Evolutionary conservation across 306 rosid genomes (phyloP).

Genomic region (Trifolium fragiferum): DNA sequence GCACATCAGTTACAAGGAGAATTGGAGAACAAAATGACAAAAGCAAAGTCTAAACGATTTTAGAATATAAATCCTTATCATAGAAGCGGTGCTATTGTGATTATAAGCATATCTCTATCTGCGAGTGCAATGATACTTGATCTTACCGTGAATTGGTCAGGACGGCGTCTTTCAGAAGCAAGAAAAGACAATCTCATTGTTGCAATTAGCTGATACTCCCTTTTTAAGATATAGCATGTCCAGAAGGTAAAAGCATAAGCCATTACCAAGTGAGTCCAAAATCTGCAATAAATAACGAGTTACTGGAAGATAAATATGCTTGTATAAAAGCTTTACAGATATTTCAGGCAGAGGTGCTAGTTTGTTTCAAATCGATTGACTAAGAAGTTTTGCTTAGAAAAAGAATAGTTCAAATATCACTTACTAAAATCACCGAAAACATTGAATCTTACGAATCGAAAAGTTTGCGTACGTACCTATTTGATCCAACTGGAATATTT

Average conservation of each 20-base stretch:
- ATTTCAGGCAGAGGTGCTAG: no score
- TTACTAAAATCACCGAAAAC: no score
- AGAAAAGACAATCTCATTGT: conserved; percentile 89
- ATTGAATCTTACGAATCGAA: background rate
- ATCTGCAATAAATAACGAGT: conserved; percentile 63
- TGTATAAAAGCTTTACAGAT: conserved; percentile 1
- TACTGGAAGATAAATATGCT: conserved; percentile 30
- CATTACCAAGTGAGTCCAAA: conserved; percentile 97
- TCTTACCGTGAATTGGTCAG: conserved; percentile 94
- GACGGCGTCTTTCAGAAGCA: conserved; percentile 80
- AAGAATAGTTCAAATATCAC: no score
- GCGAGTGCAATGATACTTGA: conserved; percentile 14
- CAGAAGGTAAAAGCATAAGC: conserved; percentile 94
- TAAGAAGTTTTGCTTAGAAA: no score
- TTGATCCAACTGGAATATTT: conserved; percentile 81
- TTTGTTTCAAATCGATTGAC: no score
- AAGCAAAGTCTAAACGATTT: background rate
- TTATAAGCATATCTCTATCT: conserved; percentile 12
- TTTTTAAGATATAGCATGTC: conserved; percentile 83
- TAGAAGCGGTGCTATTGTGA: conserved; percentile 21
- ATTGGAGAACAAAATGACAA: background rate
- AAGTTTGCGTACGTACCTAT: conserved; percentile 64
- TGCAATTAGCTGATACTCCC: conserved; percentile 83
- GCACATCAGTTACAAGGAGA: conserved; percentile 25
- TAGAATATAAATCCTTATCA: background rate